Conservation (phyloP, 1,284 basidiomycete species). For the Cryptococcus maquisensis region DNA sequence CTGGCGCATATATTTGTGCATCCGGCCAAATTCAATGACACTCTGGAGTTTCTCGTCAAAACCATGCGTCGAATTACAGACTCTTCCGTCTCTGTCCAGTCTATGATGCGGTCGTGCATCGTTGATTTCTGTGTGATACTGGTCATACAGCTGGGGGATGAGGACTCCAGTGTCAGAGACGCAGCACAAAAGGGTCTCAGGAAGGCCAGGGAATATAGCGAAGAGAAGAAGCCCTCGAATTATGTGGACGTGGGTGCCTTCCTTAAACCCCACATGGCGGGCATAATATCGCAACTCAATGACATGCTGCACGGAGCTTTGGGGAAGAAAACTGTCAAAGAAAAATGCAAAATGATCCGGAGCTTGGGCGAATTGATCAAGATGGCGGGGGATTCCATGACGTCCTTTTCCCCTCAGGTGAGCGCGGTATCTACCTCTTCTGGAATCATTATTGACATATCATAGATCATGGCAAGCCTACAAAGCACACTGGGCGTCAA, state of each 20-base stretch:
- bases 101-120: conserved; percentile 58
- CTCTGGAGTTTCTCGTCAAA: conserved; percentile 61
- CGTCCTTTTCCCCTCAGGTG: conserved; percentile 78
- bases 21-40: conserved; percentile 56
- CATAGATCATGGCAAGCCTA: conserved; percentile 90
- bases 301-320: conserved; percentile 76
- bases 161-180: conserved; percentile 45
- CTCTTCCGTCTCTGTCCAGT: conserved; percentile 10
- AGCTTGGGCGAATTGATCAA: conserved; percentile 72
- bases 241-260: conserved; percentile 56
- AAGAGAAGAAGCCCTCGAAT: no score
- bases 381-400: conserved; percentile 67
- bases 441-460: conserved; percentile 9
- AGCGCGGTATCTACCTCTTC: conserved; percentile 7
- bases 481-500: conserved; percentile 73
- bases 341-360: conserved; percentile 70
- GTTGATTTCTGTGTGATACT: conserved; percentile 67
- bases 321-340: conserved; percentile 62
- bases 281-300: conserved; percentile 73
- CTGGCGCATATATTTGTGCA: conserved; percentile 68
- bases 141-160: conserved; percentile 70
- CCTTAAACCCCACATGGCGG: conserved; percentile 70
- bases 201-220: conserved; percentile 51
- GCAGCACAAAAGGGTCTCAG: conserved; percentile 62
- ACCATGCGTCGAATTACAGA: conserved; percentile 44